Evolutionary conservation across 75 land plant genomes (phyloP).

Genomic region (Selaginella moellendorffii): DNA sequence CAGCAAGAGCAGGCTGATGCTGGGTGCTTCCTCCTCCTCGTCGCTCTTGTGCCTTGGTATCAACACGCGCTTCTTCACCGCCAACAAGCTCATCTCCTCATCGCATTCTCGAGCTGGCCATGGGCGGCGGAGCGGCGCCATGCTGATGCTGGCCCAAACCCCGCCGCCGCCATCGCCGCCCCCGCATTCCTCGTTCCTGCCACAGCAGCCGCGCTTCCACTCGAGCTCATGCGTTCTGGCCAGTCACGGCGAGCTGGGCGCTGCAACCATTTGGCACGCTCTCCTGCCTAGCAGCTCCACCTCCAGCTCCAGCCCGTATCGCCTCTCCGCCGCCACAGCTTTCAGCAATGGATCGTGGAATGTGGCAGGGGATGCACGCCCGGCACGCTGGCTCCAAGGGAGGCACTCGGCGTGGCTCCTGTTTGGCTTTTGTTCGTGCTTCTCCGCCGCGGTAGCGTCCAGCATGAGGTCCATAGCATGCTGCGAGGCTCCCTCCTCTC

Average conservation of each 20-base stretch:
- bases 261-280: neutral
- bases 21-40: too few species aligned
- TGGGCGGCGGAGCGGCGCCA: too few species aligned
- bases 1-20: too few species aligned
- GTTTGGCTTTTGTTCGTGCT: slow-evolving; percentile 58
- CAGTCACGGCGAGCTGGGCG: neutral
- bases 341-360: slow-evolving; percentile 72
- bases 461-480: neutral
- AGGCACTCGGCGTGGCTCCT: slow-evolving; percentile 72
- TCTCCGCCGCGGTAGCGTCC: slow-evolving; percentile 25
- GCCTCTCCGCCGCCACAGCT: too few species aligned
- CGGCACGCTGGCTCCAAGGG: slow-evolving; percentile 73
- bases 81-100: too few species aligned
- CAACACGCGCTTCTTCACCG: too few species aligned
- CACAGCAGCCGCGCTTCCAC: neutral
- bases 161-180: too few species aligned
- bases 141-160: too few species aligned
- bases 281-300: neutral
- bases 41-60: too few species aligned
- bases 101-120: too few species aligned
- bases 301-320: too few species aligned
- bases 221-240: neutral
- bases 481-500: neutral
- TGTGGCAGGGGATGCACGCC: slow-evolving; percentile 69
- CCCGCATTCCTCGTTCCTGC: too few species aligned